A percentile compares a stretch with the other conserved stretches of the same genome.
These are phyloP conservation scores for Acacia pycnantha DNA, from an alignment of 331 rosid genomes.

Conservation along the genomic window DNA sequence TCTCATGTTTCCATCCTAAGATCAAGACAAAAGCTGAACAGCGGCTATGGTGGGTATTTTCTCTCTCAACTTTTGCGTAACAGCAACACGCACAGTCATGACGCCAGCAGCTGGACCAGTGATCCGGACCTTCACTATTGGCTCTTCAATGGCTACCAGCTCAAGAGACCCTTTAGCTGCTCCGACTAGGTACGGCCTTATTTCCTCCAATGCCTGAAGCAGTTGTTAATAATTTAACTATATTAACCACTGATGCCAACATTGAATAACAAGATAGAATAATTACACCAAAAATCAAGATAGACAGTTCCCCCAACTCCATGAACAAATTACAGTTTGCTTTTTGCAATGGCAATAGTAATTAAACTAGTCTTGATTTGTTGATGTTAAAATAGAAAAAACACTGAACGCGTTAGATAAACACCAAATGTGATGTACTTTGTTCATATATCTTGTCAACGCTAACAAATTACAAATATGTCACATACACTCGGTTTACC, in stretches of 20 bases:
- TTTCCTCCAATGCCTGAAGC: conserved; percentile 83
- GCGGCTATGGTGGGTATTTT: conserved; percentile 75
- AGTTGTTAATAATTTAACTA: conserved; percentile 10
- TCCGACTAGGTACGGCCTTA: conserved; percentile 90
- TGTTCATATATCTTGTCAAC: not conserved
- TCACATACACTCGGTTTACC: not conserved
- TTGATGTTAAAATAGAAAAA: not conserved
- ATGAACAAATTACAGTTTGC: not conserved
- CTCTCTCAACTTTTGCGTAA: conserved; percentile 77
- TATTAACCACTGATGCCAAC: not conserved
- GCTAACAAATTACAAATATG: conserved; percentile 1
- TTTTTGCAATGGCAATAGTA: not conserved
- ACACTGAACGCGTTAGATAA: not conserved
- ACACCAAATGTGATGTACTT: not conserved
- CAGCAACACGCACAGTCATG: conserved; percentile 84
- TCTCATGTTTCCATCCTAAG: conserved; percentile 11
- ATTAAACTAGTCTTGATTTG: conserved; percentile 6
- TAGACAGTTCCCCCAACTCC: not conserved
- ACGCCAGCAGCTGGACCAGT: conserved; percentile 96
- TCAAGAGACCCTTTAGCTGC: conserved; percentile 87
- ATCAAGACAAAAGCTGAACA: conserved; percentile 59
- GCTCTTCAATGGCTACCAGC: conserved; percentile 80
- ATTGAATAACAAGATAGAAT: conserved; percentile 3
- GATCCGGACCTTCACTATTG: conserved; percentile 79
- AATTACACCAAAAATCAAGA: not conserved